Percentiles rank a stretch among this genome's conserved stretches.
Conservation (phyloP, 306 rosid genomes). For the Prunus persica region Prunus_persica_NCBIv2 NC_034009.1:2145501-2146000, state of each 20-base stretch:
- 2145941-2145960: constrained; percentile 20
- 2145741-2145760: neutral
- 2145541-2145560: constrained; percentile 17
- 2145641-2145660: constrained; percentile 34
- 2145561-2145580: constrained; percentile 1
- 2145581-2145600: constrained; percentile 7
- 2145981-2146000: neutral
- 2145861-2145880: neutral
- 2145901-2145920: neutral
- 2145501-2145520: constrained; percentile 32
- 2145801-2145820: neutral
- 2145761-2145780: neutral
- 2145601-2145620: fast-evolving
- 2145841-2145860: constrained; percentile 8
- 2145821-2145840: neutral
- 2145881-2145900: constrained; percentile 23
- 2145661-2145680: constrained; percentile 17
- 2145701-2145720: neutral
- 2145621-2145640: constrained; percentile 22
- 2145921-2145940: neutral
- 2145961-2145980: constrained; percentile 13
- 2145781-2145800: neutral
- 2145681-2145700: neutral
- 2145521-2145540: constrained; percentile 27
- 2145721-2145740: neutral